Conservation (phyloP, 306 rosid species). For the Lithocarpus polystachyus region DNA sequence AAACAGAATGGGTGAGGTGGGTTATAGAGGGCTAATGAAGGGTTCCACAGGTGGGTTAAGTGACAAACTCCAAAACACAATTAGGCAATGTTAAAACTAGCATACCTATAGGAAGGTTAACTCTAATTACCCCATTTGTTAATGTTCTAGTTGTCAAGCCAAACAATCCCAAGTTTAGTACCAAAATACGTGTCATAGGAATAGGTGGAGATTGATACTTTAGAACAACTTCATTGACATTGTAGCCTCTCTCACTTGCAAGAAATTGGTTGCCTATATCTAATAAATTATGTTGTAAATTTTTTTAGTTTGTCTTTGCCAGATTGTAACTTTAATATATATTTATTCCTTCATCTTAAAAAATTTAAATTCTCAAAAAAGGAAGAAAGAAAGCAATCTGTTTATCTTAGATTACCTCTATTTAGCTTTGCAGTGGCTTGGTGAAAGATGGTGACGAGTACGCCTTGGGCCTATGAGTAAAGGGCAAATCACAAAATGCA, state of each 20-base stretch:
- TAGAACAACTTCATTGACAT: conserved; percentile 20
- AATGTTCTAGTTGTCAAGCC: not conserved
- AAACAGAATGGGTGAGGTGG: too few species aligned
- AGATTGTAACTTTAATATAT: conserved; percentile 27
- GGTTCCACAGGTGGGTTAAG: too few species aligned
- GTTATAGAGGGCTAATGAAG: too few species aligned
- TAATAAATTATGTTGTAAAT: conserved; percentile 8
- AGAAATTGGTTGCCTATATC: conserved; percentile 3
- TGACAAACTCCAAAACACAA: too few species aligned
- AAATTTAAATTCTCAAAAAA: conserved; percentile 32
- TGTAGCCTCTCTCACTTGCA: conserved; percentile 10
- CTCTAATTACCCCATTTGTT: not conserved
- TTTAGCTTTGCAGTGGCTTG: too few species aligned
- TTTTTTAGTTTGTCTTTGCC: conserved; percentile 18
- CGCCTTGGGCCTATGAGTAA: too few species aligned
- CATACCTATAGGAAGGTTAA: too few species aligned
- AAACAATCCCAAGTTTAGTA: not conserved
- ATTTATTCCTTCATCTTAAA: conserved; percentile 37
- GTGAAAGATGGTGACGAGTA: too few species aligned
- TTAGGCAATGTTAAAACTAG: too few species aligned
- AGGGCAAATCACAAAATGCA: too few species aligned
- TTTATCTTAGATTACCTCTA: too few species aligned
- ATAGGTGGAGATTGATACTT: not conserved
- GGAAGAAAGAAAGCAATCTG: not conserved
- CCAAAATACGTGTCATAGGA: not conserved